These are phyloP conservation scores for Eucalyptus pauciflora DNA, from an alignment of 345 rosid species.

Conservation along the genomic window DNA sequence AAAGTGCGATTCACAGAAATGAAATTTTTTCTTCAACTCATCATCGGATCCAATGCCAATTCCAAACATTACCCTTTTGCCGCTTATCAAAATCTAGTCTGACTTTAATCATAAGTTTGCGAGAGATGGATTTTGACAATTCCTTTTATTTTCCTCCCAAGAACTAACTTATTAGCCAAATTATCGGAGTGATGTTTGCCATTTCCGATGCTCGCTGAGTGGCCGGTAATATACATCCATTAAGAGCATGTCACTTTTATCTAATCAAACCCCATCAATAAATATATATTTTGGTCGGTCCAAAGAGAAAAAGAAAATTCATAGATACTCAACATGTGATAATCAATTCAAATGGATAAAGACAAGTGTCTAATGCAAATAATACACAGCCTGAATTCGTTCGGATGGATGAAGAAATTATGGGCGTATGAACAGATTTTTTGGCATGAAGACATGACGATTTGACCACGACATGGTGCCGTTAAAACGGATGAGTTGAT, in stretches of 20 bases:
- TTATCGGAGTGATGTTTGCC: background rate
- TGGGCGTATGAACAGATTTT: background rate
- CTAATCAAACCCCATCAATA: background rate
- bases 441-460: background rate
- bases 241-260: background rate
- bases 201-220: fast-evolving
- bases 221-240: background rate
- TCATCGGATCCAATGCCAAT: background rate
- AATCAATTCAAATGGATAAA: background rate
- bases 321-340: background rate
- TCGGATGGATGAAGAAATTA: background rate
- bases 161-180: background rate
- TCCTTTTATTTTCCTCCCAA: background rate
- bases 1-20: background rate
- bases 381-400: background rate
- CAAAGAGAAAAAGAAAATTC: background rate
- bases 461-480: background rate
- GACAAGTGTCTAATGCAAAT: background rate
- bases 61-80: background rate
- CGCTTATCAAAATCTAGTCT: background rate
- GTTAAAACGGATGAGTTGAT: background rate
- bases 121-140: background rate
- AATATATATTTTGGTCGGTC: background rate
- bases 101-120: background rate
- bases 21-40: background rate